These are phyloP conservation scores for Naganishia antarctica DNA, from an alignment of 768 basidiomycete genomes.

Conservation along the genomic window DNA sequence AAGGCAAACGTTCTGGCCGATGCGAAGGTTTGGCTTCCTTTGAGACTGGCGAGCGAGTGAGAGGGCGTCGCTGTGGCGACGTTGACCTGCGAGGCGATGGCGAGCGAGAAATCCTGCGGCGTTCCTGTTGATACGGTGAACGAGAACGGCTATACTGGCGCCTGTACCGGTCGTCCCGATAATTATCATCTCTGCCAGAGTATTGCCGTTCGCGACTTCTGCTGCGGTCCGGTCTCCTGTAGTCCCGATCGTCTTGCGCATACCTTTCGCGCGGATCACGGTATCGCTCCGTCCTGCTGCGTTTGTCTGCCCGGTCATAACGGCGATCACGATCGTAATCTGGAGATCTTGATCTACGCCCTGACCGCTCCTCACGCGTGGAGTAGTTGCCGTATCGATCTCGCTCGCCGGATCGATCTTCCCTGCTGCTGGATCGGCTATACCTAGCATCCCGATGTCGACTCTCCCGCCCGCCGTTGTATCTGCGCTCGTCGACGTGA, in stretches of 20 bases:
- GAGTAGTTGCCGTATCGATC: slow-evolving; percentile 20
- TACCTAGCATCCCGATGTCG: neutral
- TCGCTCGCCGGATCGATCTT: slow-evolving; percentile 2
- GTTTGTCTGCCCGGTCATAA: neutral
- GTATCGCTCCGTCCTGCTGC: slow-evolving; percentile 16
- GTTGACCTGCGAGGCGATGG: slow-evolving; percentile 15
- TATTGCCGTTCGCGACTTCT: slow-evolving; percentile 6
- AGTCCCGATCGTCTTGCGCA: slow-evolving; percentile 23
- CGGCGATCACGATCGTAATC: slow-evolving; percentile 7
- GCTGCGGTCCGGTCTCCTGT: slow-evolving; percentile 1
- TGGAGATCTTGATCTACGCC: slow-evolving; percentile 20
- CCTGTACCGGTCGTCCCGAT: slow-evolving; percentile 18
- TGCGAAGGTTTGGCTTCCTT: neutral
- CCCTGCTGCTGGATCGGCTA: slow-evolving; percentile 4
- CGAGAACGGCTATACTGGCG: slow-evolving; percentile 11
- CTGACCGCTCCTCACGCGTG: neutral
- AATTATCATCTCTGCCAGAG: neutral
- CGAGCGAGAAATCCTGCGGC: slow-evolving; percentile 1
- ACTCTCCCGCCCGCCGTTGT: neutral
- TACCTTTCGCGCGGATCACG: neutral
- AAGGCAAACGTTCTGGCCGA: slow-evolving; percentile 19
- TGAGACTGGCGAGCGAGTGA: neutral
- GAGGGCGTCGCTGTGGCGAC: neutral
- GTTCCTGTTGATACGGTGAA: slow-evolving; percentile 11
- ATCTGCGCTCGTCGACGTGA: neutral